Base-by-base conservation (phyloP, 805 yeast species). In the Barnettozyma sucrosica region DNA sequence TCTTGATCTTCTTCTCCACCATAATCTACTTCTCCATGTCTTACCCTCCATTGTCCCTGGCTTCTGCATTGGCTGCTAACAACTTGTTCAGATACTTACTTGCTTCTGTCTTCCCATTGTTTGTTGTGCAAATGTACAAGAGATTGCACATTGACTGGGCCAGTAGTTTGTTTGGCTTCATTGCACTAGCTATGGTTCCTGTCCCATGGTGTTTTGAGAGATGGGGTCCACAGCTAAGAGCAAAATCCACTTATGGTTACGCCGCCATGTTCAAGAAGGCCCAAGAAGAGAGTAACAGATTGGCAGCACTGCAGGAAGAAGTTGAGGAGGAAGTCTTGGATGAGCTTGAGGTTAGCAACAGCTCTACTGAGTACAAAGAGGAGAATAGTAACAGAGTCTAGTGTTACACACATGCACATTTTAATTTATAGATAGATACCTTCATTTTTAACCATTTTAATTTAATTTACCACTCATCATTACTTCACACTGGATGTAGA, bases 21-120 rank as follows among this genome's bases (percentile, higher is more conserved):
- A 71, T 85, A 59, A 75, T 80, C 42, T 86, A 85, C 63, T 83
- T 85, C 64, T 70, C 85, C 32, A 72, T 80, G 73, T 64, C 85
- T 5, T 86, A 80, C 64, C 92, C 93, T 24, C 89, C 92, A 41
- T 65, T 80, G 30, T 75, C 76, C 30, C 84, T 88, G 20, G 96
- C 96, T 0, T 82, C 92, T n/a, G 92, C 95, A 3, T 65, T 88
- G 51, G 96, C 96, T 32, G 96, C 96, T 13, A 89, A 89, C 67
- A 87, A 86, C 63, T 70, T 89, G 59, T 65, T 83, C 48, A 77
- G 97, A 67, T 88, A 87, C 61, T 55, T 83, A 28, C 63, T 85
- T 51, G 88, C 95, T 9, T 80, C 88, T 7, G 86, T 81, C 19
- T 83, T 89, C 73, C 96, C 96, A 47, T 71, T 89, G 50, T 89